Base-by-base conservation (phyloP, 345 rosid genomes). In the Acer saccharum region DNA sequence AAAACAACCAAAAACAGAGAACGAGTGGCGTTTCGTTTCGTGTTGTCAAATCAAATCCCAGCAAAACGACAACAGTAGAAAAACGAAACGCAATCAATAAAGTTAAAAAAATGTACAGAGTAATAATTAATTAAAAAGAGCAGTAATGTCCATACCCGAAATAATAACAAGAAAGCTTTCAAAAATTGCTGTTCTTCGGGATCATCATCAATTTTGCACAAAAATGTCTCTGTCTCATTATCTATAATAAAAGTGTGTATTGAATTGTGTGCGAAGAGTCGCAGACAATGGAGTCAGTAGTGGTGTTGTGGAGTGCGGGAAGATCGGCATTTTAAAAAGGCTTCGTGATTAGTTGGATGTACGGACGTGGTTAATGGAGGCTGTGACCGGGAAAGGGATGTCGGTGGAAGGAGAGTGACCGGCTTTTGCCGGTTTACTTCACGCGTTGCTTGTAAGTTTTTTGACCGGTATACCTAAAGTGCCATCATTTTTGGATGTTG, bases 301-400 rank as follows among this genome's bases (percentile, higher is more conserved):
- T 43, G 10, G 1, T 32, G 35, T 32, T 32, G 35, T 27, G 78
- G 78, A 54, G 60, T 67, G 83, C 82, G 79, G 81, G 84, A 79
- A 79, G 69, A 60, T 52, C 0, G 64, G 75, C 71, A 71, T 81
- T 81, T 84, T 81, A 69, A 84, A 84, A 79, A 52, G 65, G 20
- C 25, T 20, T 35, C 0, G 25, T 23, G 57, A 17, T 21, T 32
- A 9, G 7, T 12, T 32, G 48, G 52, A 27, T 9, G 65, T n/a
- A 54, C 54, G 71, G 71, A 25, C 39, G 41, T 61, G 67, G 55
- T 50, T 50, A 50, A 12, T n/a, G 3, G 2, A 20, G 27, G 64
- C 27, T 2, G 13, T n/a, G 27, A 60, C 64, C 27, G 64, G 27
- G 27, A 60, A 16, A 4, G 25, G 10, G 41, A 2, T 64, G 35